Base-by-base conservation (phyloP, 1,284 basidiomycete genomes). In the Marasmius oreades region DNA sequence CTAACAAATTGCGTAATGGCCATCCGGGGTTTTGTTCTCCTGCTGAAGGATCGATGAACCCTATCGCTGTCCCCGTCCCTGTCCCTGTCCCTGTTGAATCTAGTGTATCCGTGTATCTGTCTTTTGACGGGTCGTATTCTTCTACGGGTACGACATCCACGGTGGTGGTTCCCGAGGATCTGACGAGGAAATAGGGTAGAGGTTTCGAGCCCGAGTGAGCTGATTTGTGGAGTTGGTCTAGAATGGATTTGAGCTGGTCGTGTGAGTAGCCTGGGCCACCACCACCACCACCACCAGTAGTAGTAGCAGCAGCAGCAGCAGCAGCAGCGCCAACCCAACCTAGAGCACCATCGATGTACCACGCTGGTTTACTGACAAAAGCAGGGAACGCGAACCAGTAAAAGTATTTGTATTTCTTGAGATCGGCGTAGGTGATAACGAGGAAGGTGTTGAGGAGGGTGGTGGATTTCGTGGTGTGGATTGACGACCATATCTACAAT, bases 331-430 rank as follows among this genome's bases (percentile, higher is more conserved):
- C 70, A 11, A 48, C 18, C 86, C 86, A 88, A 5, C 79, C 79
- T 3, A 76, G 71, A 16, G 76, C 22, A 31, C 11, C 77, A 39
- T 76, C 73, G 56, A 93, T 81, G 72, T 93, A 85, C 94, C 94
- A 97, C 0, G 86, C 82, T 3, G 94, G 93, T 63, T 92, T 92
- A 14, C 90, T 79, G 0, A 90, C 84, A 56, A 98, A 85, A 0
- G 94, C 93, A 0, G 97, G 97, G 70, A 98, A 97, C 0, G 92
- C 92, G 66, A 98, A 98, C 95, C 96, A 98, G 73, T 99, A 98
- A 69, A 90, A 95, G 70, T 93, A 98, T 61, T 90, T 90, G 77
- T 96, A 98, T 72, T 96, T 98, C 78, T 99, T 99, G 58, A 99
- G 85, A 70, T 99, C 97, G 0, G 97, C 92, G 66, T 90, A 99